Conservation (phyloP, 208 protist species). For the Acanthamoeba sp. region DNA sequence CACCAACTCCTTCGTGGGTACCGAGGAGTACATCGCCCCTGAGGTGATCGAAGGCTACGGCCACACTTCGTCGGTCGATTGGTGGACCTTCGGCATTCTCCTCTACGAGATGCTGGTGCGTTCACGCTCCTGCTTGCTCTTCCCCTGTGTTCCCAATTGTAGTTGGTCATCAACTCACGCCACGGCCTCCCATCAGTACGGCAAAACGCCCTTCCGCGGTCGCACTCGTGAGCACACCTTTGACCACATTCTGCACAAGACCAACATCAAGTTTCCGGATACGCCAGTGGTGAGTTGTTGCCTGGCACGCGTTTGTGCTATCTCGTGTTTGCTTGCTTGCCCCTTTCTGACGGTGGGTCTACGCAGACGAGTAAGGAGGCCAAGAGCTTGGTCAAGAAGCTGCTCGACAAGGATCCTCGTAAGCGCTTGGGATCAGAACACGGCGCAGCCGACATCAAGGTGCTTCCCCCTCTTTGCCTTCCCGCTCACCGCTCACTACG, state of each 20-base stretch:
- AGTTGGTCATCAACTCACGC: too few relatives aligned
- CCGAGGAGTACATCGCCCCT: slow-evolving; percentile 87
- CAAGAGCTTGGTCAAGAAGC: slow-evolving; percentile 79
- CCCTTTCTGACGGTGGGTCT: background rate
- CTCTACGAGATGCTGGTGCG: slow-evolving; percentile 85
- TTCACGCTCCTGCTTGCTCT: background rate
- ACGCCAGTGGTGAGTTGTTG: slow-evolving; percentile 35
- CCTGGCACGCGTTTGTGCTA: too few relatives aligned
- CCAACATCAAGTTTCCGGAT: slow-evolving; percentile 77
- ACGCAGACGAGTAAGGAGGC: slow-evolving; percentile 71
- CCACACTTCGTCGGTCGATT: slow-evolving; percentile 82
- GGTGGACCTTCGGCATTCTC: slow-evolving; percentile 88
- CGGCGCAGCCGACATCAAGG: slow-evolving; percentile 82
- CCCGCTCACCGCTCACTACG: background rate
- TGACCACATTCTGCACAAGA: slow-evolving; percentile 80
- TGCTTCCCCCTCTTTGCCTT: background rate
- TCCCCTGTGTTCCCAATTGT: too few relatives aligned
- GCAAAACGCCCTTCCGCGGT: slow-evolving; percentile 81
- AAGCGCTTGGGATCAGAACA: slow-evolving; percentile 79
- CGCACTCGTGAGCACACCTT: slow-evolving; percentile 81
- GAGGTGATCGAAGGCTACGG: slow-evolving; percentile 84
- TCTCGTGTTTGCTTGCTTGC: slow-evolving; percentile 39
- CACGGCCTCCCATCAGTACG: slow-evolving; percentile 38
- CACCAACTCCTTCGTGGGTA: slow-evolving; percentile 87
- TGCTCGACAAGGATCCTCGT: slow-evolving; percentile 78